A percentile compares a stretch with the other conserved stretches of the same genome.
Evolutionary conservation across 306 rosid genomes (phyloP).

Genomic region (Rubus idaeus): DNA sequence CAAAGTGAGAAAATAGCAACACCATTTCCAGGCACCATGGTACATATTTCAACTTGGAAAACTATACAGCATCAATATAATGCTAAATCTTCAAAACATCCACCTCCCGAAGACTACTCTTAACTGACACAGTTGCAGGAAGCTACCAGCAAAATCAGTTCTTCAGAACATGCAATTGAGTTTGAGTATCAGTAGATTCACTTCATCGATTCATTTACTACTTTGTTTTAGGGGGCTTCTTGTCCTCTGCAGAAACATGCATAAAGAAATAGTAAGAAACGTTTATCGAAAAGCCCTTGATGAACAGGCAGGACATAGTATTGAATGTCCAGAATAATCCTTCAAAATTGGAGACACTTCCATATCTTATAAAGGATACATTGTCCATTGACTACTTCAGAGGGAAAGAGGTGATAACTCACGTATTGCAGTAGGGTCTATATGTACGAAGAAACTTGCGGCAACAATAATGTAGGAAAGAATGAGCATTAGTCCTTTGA

Average conservation of each 20-base stretch:
- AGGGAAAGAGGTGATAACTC: constrained; percentile 15
- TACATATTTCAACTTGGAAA: constrained; percentile 1
- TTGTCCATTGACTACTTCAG: background rate
- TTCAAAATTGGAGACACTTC: background rate
- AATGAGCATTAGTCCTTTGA: constrained; percentile 83
- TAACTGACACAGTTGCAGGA: background rate
- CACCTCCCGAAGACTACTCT: background rate
- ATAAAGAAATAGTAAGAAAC: background rate
- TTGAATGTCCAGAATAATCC: background rate
- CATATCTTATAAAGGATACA: background rate
- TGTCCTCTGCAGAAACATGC: constrained; percentile 32
- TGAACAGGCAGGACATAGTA: background rate
- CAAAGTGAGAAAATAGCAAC: constrained; percentile 1
- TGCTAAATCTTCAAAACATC: background rate
- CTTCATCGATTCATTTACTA: constrained; percentile 2
- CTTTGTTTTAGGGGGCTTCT: constrained; percentile 22
- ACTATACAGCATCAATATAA: background rate
- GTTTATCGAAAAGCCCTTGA: background rate
- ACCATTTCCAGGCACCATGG: background rate
- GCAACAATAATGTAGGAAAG: constrained; percentile 81
- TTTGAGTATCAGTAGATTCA: background rate
- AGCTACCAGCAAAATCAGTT: background rate
- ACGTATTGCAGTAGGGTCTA: constrained; percentile 50
- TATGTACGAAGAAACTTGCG: constrained; percentile 83
- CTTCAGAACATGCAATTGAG: constrained; percentile 5